phyloP scores from a whole-genome alignment of 768 basidiomycete genomes.

The Tylopilus intermedius region DNA sequence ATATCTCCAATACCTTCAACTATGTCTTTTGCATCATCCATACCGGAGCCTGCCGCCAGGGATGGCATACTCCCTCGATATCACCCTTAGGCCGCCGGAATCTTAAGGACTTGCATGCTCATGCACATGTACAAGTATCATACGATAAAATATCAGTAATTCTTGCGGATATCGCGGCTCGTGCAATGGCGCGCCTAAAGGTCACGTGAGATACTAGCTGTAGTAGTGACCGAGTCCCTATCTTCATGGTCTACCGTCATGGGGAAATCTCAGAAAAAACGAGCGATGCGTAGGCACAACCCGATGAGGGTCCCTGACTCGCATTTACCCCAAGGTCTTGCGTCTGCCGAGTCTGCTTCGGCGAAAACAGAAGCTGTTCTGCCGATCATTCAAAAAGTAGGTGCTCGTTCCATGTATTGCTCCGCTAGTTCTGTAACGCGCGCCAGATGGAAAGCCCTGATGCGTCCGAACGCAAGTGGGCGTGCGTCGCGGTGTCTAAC shows the following conservation, averaged over 20 bases:
- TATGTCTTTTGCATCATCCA: background rate
- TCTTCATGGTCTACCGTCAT: slow-evolving; percentile 37
- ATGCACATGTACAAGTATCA: slow-evolving; percentile 24
- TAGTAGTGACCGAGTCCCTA: background rate
- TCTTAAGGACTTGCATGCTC: slow-evolving; percentile 8
- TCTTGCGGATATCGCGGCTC: slow-evolving; percentile 1
- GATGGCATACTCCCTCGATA: slow-evolving; percentile 27
- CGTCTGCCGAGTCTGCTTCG: slow-evolving; percentile 65
- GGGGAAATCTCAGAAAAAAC: slow-evolving; percentile 93
- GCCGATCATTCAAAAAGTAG: slow-evolving; percentile 87
- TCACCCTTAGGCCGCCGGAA: slow-evolving; percentile 18
- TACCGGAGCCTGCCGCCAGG: slow-evolving; percentile 2
- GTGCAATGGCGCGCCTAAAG: background rate
- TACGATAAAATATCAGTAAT: slow-evolving; percentile 25
- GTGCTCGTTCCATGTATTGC: slow-evolving; percentile 1
- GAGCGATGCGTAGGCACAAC: slow-evolving; percentile 81
- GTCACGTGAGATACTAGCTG: slow-evolving; percentile 10
- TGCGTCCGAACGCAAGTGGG: slow-evolving; percentile 84
- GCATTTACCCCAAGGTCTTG: slow-evolving; percentile 80
- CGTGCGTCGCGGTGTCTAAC: slow-evolving; percentile 93
- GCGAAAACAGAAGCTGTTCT: slow-evolving; percentile 74
- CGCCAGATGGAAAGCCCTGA: slow-evolving; percentile 72
- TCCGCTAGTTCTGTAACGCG: slow-evolving; percentile 1
- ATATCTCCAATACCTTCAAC: background rate
- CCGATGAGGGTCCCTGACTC: slow-evolving; percentile 92